These are phyloP conservation scores for Nicotiana paniculata DNA, from an alignment of 257 asterid species.

Conservation along the genomic window DNA sequence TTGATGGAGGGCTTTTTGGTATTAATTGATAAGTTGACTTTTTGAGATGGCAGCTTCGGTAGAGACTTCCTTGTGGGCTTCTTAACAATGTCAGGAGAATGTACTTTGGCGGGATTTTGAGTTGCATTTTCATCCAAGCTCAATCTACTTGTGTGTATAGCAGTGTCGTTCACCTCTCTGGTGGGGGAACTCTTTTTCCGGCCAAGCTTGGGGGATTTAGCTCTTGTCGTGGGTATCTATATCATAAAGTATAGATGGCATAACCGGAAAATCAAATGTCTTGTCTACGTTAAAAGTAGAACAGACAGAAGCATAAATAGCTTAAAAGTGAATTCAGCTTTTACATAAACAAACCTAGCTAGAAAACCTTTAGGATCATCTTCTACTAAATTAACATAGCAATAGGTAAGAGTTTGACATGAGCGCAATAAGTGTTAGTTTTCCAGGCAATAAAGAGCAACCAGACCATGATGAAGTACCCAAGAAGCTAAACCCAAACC, in stretches of 20 bases:
- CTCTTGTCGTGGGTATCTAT: slow-evolving; percentile 81
- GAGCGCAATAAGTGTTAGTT: neutral
- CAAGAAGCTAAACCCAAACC: neutral
- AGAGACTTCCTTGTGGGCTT: slow-evolving; percentile 26
- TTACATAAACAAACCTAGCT: neutral
- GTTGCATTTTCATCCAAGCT: slow-evolving; percentile 50
- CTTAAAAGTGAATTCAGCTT: neutral
- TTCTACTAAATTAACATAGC: neutral
- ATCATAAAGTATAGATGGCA: slow-evolving; percentile 9
- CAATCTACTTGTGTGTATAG: slow-evolving; percentile 44
- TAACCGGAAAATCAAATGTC: neutral
- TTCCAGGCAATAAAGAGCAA: neutral
- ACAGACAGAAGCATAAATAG: neutral
- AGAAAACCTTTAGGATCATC: neutral
- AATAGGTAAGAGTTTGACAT: neutral
- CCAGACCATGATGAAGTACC: neutral
- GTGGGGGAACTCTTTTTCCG: slow-evolving; percentile 54
- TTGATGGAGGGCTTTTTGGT: neutral
- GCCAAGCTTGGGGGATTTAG: slow-evolving; percentile 92
- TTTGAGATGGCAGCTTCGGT: slow-evolving; percentile 29
- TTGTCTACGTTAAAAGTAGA: neutral
- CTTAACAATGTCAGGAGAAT: slow-evolving; percentile 14
- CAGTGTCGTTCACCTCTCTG: slow-evolving; percentile 37
- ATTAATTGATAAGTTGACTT: slow-evolving; percentile 14
- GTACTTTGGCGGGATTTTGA: slow-evolving; percentile 17